Evolutionary conservation across 2,329 filamentous ascomycete species (phyloP), one percentile per base, ranked within the genome.

Genomic region (Penicillium brevicompactum): DNA sequence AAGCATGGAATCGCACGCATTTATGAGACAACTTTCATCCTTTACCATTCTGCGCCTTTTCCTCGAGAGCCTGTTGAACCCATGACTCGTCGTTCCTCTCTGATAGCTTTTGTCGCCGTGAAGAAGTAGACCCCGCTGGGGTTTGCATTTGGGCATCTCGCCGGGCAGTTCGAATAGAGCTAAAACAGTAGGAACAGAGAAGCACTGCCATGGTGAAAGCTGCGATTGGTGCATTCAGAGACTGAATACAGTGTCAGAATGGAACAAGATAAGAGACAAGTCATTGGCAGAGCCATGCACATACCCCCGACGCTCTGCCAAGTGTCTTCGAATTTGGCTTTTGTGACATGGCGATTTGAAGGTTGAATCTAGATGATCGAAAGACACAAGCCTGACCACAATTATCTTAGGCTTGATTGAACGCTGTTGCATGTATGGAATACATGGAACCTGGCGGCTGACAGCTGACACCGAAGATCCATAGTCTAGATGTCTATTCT

Each of bases 151-250:
- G 80, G 0, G 86, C 86, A 60, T 89, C 88, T 45, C 82, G 77
- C 63, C 88, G 87, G 2, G 87, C 87, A 22, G 85, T 83, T 57
- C 81, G 78, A 58, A 90, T 89, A 22, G 83, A 86, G 8, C 82
- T 87, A 48, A 87, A 76, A 27, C 85, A 79, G 72, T 90, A 90
- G 40, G 74, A 72, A 70, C 83, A 84, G 31, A 86, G 78, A 21
- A 87, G 67, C 46, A 80, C 71, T 14, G 84, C 84, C 84, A 87
- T 86, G 13, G 81, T 82, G 59, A 85, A 77, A 24, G 84, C 84
- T n/a, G 83, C 84, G n/a, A 85, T 76, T 5, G 85, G 84, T 2
- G 83, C 84, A 56, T 83, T 80, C 37, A 85, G 65, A 4, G 80
- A 83, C 79, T 83, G 49, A 18, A 13, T 21, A 49, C 14, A 27